Conservation (phyloP, 305 asterid species). For the Caryopteris hybrid region DNA sequence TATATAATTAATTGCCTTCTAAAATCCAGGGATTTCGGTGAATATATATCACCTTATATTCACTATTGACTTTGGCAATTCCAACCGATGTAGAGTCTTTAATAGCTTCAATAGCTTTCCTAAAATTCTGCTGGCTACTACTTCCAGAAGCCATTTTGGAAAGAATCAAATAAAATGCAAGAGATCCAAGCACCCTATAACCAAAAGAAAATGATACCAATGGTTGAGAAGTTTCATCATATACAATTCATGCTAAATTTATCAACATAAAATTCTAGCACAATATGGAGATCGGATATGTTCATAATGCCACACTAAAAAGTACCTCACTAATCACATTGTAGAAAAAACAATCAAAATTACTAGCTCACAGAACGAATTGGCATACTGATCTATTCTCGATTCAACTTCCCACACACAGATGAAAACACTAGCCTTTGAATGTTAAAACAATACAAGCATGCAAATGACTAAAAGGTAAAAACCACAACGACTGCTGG, state of each 20-base stretch:
- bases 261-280: background rate
- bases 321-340: background rate
- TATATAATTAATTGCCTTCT: background rate
- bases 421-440: background rate
- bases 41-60: constrained; percentile 52
- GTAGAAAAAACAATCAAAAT: background rate
- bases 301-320: background rate
- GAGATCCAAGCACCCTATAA: constrained; percentile 22
- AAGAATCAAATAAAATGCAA: background rate
- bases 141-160: constrained; percentile 44
- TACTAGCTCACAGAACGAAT: background rate
- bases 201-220: constrained; percentile 9
- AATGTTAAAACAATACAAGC: background rate
- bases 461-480: constrained; percentile 9
- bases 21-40: background rate
- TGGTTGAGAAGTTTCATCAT: background rate
- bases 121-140: constrained; percentile 39
- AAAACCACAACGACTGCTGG: background rate
- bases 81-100: constrained; percentile 79
- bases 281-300: background rate
- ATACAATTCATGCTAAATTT: background rate
- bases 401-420: background rate
- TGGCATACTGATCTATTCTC: background rate
- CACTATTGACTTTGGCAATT: constrained; percentile 72
- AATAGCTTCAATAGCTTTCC: constrained; percentile 65